Evolutionary conservation across 2,329 filamentous ascomycete genomes (phyloP).

Genomic region (Talaromyces sp.): DNA sequence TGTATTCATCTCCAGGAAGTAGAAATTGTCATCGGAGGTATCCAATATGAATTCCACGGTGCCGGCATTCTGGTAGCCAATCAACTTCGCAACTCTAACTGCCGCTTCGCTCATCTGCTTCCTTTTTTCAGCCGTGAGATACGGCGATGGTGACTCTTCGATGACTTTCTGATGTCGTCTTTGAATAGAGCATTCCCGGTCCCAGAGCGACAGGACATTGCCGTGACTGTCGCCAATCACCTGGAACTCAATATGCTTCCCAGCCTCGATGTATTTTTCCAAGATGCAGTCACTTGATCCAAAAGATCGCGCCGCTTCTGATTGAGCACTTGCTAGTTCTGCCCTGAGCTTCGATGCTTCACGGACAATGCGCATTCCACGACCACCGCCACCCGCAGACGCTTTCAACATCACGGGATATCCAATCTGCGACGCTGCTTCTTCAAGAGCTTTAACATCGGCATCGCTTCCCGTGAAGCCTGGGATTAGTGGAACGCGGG

Average conservation of each 20-base stretch:
- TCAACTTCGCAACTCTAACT: constrained; percentile 26
- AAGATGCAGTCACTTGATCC: constrained; percentile 98
- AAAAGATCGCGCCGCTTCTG: constrained; percentile 94
- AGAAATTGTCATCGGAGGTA: constrained; percentile 31
- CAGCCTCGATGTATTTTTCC: constrained; percentile 94
- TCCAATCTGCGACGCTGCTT: constrained; percentile 14
- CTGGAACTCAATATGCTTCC: constrained; percentile 63
- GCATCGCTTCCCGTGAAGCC: constrained; percentile 19
- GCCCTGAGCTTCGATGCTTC: constrained; percentile 76
- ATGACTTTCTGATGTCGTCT: constrained; percentile 49
- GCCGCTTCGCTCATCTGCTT: constrained; percentile 34
- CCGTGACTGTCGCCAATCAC: constrained; percentile 44
- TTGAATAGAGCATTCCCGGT: constrained; percentile 49
- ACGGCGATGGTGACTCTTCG: constrained; percentile 41
- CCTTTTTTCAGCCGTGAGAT: constrained; percentile 26
- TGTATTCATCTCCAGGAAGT: constrained; percentile 47
- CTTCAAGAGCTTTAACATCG: constrained; percentile 15
- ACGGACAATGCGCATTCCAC: constrained; percentile 48
- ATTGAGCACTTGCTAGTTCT: constrained; percentile 88
- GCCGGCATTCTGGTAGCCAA: constrained; percentile 38
- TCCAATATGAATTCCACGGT: constrained; percentile 45
- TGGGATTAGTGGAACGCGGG: constrained; percentile 23
- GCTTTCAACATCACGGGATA: constrained; percentile 3
- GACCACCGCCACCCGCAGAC: constrained; percentile 11
- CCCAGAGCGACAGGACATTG: constrained; percentile 35